A percentile compares a stretch with the other conserved stretches of the same genome.
phyloP scores from a whole-genome alignment of 2,329 filamentous ascomycete genomes.

The Diaporthe capsici region DNA sequence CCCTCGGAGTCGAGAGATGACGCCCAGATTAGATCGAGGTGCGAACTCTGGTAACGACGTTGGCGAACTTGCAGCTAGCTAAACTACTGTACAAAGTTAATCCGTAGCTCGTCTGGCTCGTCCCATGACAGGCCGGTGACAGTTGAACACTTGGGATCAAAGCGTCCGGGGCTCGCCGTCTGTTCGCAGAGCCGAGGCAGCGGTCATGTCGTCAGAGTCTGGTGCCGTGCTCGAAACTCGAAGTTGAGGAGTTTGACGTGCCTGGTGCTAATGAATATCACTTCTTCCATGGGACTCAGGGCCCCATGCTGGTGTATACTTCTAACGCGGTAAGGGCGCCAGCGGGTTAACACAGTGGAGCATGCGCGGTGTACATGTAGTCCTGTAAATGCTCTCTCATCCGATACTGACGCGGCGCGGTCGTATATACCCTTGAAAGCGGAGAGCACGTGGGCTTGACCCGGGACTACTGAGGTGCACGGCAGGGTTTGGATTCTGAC shows the following conservation, averaged over 20 bases:
- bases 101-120: not conserved
- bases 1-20: not conserved
- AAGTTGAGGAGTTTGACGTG: constrained; percentile 4
- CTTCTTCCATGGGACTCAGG: not conserved
- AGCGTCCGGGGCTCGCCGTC: constrained; percentile 13
- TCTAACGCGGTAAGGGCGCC: constrained; percentile 26
- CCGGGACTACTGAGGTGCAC: constrained; percentile 9
- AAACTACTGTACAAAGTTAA: not conserved
- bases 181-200: constrained; percentile 26
- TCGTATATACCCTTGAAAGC: constrained; percentile 26
- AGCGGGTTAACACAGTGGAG: constrained; percentile 3
- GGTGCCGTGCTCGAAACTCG: not conserved
- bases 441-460: constrained; percentile 24
- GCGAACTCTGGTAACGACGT: constrained; percentile 15
- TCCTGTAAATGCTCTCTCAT: constrained; percentile 1
- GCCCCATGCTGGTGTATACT: constrained; percentile 24
- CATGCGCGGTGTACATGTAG: not conserved
- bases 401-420: constrained; percentile 39
- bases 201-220: not conserved
- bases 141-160: not conserved
- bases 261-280: constrained; percentile 33
- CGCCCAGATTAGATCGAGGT: not conserved
- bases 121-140: constrained; percentile 20
- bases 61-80: constrained; percentile 12
- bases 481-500: constrained; percentile 21